Percentiles rank a stretch among this genome's conserved stretches.
Evolutionary conservation across 805 yeast species (phyloP).

Genomic region (Torulaspora indica): DNA sequence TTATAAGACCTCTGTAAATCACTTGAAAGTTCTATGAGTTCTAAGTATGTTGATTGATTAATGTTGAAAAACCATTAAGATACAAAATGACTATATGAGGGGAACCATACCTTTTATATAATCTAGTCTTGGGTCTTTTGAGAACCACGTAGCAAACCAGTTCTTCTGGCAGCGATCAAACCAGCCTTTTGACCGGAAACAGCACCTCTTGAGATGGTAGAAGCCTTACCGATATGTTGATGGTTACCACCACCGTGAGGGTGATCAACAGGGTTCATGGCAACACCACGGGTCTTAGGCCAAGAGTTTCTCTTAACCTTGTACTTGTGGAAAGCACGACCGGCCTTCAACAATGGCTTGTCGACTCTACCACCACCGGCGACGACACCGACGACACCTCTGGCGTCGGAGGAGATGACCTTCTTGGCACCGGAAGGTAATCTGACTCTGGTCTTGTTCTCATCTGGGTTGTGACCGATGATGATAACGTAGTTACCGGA

Average conservation of each 20-base stretch:
- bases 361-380: constrained; percentile 99
- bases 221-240: constrained; percentile 99
- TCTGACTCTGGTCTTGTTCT: constrained; percentile 98
- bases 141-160: constrained; percentile 99
- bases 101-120: constrained; percentile 28
- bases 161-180: constrained; percentile 99
- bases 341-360: constrained; percentile 99
- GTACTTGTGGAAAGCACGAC: constrained; percentile 99
- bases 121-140: constrained; percentile 80
- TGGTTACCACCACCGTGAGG: constrained; percentile 99
- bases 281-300: constrained; percentile 99
- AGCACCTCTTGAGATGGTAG: constrained; percentile 98
- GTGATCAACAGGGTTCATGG: constrained; percentile 99
- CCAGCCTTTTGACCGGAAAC: constrained; percentile 99
- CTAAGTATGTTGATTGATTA: constrained; percentile 11
- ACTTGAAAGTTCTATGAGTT: background rate
- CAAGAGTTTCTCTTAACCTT: constrained; percentile 99
- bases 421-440: constrained; percentile 99
- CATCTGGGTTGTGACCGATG: constrained; percentile 99
- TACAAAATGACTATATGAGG: constrained; percentile 30
- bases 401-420: constrained; percentile 89
- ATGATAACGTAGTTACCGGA: constrained; percentile 99
- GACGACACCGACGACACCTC: constrained; percentile 99
- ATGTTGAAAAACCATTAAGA: constrained; percentile 19
- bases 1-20: background rate